Evolutionary conservation across 257 asterid genomes (phyloP), one percentile per base, ranked within the genome.

Genomic region (Nicotiana obtusifolia): DNA sequence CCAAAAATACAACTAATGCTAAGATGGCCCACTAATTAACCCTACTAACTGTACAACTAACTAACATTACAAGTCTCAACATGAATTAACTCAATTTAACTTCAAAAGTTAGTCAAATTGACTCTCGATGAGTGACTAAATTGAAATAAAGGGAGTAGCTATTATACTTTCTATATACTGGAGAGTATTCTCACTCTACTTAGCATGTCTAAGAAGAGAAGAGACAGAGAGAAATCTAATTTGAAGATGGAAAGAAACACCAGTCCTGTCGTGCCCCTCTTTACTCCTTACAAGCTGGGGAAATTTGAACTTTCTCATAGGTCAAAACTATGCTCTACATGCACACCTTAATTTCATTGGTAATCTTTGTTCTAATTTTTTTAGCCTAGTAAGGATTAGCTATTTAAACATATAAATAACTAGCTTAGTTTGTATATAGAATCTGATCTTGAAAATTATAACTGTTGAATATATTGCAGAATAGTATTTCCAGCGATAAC

Each of bases 401-500:
- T 57, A 26, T 19, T 57, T 57, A 57, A 19, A 19, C 24, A 19
- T 57, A 57, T 31, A 31, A 31, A 6, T 57, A 19, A 57, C 10
- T 57, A 22, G 11, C 59, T 53, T 53, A 16, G 31, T 30, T 30
- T 30, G 31, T 14, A 57, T 57, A 2, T 57, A 15, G 31, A 30
- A 35, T 0, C 41, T 5, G 7, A 35, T 8, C 41, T 5, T 33
- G 5, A 0, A 31, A 3, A 31, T 67, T 19, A 37, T 5, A 11
- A 68, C 33, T 69, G n/a, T 69, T 69, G 76, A 35, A 35, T 67
- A 24, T 41, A 26, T 62, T 35, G 75, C 87, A 84, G 89, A 80
- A 62, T 87, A 13, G 90, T 87, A 0, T 80, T 87, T 35, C 86
- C 92, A 28, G 87, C 88, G 17, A 37, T 89, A 33, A 84, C 92